Conservation (phyloP, 805 yeast species). For the Starmerella floricola region DNA sequence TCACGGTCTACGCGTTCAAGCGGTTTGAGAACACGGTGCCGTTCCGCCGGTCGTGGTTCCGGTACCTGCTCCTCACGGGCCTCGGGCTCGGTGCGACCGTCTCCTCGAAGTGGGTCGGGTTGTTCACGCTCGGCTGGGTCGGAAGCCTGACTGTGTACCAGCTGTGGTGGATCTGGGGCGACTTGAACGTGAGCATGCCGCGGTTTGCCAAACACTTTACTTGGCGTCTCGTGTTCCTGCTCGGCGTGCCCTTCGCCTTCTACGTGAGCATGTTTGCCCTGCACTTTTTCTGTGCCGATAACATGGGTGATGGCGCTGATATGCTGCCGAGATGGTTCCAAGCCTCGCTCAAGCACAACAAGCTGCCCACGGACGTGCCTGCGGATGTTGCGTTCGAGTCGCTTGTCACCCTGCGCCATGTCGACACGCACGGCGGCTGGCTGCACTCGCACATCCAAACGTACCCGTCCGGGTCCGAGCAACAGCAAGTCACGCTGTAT, state of each 20-base stretch:
- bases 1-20: conserved; percentile 43
- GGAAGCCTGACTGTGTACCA: conserved; percentile 38
- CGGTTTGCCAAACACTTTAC: conserved; percentile 34
- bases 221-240: conserved; percentile 33
- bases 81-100: conserved; percentile 43
- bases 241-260: conserved; percentile 45
- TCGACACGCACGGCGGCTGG: conserved; percentile 57
- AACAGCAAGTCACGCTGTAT: conserved; percentile 71
- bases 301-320: conserved; percentile 48
- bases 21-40: conserved; percentile 37
- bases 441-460: conserved; percentile 61
- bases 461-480: conserved; percentile 54
- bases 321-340: conserved; percentile 58
- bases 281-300: conserved; percentile 39
- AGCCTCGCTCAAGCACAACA: conserved; percentile 39
- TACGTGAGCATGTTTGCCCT: conserved; percentile 46
- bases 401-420: conserved; percentile 58
- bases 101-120: conserved; percentile 61
- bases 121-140: conserved; percentile 57
- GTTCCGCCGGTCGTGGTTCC: conserved; percentile 43
- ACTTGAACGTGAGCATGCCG: conserved; percentile 37
- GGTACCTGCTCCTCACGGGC: conserved; percentile 37
- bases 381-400: conserved; percentile 66
- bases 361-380: conserved; percentile 35
- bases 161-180: conserved; percentile 62